These are phyloP conservation scores for Colletotrichum simmondsii DNA, from an alignment of 2,329 filamentous ascomycete genomes.

Conservation along the genomic window DNA sequence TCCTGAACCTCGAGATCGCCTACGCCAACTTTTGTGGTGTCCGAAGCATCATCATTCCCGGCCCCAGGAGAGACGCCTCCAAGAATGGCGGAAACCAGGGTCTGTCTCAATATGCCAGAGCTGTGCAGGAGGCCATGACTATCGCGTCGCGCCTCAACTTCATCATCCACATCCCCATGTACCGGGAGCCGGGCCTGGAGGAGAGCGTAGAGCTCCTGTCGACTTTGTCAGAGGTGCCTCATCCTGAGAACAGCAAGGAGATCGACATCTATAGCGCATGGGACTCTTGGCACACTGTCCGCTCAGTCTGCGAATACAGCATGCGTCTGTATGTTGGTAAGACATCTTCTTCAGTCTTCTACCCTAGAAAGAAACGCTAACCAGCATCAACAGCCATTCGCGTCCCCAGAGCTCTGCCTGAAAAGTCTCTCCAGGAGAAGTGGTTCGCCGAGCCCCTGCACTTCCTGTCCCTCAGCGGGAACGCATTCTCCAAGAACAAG, in stretches of 20 bases:
- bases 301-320: constrained; percentile 87
- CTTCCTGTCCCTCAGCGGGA: constrained; percentile 65
- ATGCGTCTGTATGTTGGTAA: constrained; percentile 84
- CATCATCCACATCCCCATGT: constrained; percentile 86
- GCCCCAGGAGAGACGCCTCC: constrained; percentile 74
- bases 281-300: constrained; percentile 94
- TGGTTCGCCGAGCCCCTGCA: constrained; percentile 78
- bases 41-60: constrained; percentile 83
- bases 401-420: constrained; percentile 68
- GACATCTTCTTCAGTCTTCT: constrained; percentile 44
- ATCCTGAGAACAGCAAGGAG: constrained; percentile 51
- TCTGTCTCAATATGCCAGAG: constrained; percentile 83
- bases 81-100: constrained; percentile 60
- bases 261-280: constrained; percentile 82
- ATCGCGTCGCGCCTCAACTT: constrained; percentile 82
- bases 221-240: constrained; percentile 46
- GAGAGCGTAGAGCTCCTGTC: constrained; percentile 64
- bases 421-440: constrained; percentile 69
- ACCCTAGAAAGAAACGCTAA: background rate
- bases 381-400: constrained; percentile 57
- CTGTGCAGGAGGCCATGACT: constrained; percentile 81
- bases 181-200: constrained; percentile 74
- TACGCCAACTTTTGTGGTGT: constrained; percentile 97
- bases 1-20: constrained; percentile 88
- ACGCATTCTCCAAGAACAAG: constrained; percentile 69